Conservation (phyloP, 2,329 filamentous ascomycete species). For the Reticulascus tulasneorum region DNA sequence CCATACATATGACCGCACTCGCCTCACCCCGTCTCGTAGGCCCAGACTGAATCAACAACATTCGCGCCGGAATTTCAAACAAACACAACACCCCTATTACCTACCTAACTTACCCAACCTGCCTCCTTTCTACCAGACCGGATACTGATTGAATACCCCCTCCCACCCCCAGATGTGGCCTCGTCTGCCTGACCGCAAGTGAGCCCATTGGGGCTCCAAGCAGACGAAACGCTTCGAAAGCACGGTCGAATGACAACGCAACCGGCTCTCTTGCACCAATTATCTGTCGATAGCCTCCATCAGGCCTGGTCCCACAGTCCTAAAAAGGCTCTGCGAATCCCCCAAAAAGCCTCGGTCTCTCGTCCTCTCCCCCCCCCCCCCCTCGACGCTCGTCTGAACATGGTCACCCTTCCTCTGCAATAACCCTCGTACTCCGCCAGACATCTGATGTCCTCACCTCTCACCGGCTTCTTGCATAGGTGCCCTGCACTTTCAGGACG, state of each 20-base stretch:
- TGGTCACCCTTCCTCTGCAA: conserved; percentile 11
- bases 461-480: conserved; percentile 9
- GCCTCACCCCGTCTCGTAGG: too few species aligned
- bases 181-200: too few species aligned
- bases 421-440: conserved; percentile 6
- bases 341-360: background rate
- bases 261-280: conserved; percentile 3
- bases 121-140: too few species aligned
- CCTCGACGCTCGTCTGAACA: conserved; percentile 10
- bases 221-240: too few species aligned
- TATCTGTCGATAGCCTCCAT: conserved; percentile 1
- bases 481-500: conserved; percentile 7
- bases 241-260: conserved; percentile 12
- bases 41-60: too few species aligned
- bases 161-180: background rate
- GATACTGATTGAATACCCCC: too few species aligned
- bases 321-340: conserved; percentile 10
- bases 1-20: too few species aligned
- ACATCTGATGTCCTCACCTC: conserved; percentile 10
- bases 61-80: too few species aligned
- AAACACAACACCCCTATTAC: too few species aligned
- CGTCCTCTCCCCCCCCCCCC: background rate
- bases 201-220: too few species aligned
- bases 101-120: too few species aligned
- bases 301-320: conserved; percentile 2